Evolutionary conservation across 208 protist species (phyloP).

Genomic region (Herpetomonas samuelpessoai): DNA sequence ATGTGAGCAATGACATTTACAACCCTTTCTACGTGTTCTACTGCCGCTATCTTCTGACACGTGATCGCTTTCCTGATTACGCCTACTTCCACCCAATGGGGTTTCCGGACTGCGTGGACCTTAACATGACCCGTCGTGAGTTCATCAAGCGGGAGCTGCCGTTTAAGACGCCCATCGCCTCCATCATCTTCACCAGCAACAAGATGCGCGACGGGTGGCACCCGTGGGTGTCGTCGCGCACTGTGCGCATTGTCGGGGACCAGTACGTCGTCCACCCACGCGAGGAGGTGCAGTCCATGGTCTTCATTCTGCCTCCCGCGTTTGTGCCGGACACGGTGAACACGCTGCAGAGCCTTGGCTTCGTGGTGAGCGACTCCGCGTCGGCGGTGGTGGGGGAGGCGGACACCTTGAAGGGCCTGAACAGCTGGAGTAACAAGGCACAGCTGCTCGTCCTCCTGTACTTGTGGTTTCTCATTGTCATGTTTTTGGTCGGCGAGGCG

Average conservation of each 20-base stretch:
- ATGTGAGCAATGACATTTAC: constrained; percentile 86
- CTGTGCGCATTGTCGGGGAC: constrained; percentile 66
- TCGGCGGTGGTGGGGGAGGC: constrained; percentile 50
- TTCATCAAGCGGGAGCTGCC: constrained; percentile 80
- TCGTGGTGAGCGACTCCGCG: constrained; percentile 57
- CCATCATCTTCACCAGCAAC: constrained; percentile 61
- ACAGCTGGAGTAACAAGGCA: constrained; percentile 59
- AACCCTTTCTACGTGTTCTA: constrained; percentile 78
- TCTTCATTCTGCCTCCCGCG: constrained; percentile 70
- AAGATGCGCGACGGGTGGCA: constrained; percentile 61
- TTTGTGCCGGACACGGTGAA: constrained; percentile 66
- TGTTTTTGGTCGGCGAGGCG: constrained; percentile 67
- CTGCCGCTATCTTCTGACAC: constrained; percentile 51
- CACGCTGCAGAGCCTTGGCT: constrained; percentile 68
- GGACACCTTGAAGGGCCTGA: constrained; percentile 43
- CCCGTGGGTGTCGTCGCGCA: constrained; percentile 56
- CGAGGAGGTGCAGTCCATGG: constrained; percentile 68
- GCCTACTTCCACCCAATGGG: constrained; percentile 86
- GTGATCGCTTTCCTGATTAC: constrained; percentile 60
- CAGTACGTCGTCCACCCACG: constrained; percentile 76
- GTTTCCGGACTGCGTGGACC: constrained; percentile 77
- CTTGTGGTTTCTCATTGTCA: constrained; percentile 68
- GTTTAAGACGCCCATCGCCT: constrained; percentile 62
- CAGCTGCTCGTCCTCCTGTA: constrained; percentile 68
- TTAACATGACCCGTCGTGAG: constrained; percentile 67